Percentiles rank a stretch among this genome's conserved stretches.
phyloP scores from a whole-genome alignment of 75 land plant genomes.

The Chamaecyparis obtusa region DNA sequence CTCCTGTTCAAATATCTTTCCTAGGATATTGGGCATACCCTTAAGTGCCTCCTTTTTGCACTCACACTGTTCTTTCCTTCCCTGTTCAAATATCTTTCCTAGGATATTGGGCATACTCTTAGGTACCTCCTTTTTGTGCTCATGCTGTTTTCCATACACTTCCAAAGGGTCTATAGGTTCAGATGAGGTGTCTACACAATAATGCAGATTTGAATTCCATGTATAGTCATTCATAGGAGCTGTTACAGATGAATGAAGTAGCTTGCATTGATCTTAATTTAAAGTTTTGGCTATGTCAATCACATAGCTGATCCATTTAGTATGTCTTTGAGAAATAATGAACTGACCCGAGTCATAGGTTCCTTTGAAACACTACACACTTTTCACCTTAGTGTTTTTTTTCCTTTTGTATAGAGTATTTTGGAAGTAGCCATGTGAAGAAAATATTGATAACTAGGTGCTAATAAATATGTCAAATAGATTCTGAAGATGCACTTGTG shows the following conservation, averaged over 20 bases:
- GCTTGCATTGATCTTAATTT: neutral
- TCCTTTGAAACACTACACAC: neutral
- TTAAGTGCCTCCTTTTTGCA: no score
- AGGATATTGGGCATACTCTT: no score
- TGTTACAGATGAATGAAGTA: neutral
- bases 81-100: no score
- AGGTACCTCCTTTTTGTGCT: no score
- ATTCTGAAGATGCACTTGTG: neutral
- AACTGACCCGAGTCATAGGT: neutral
- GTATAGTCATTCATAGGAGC: neutral
- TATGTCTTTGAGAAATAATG: neutral
- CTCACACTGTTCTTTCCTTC: no score
- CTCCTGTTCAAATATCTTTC: no score
- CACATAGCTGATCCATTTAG: neutral
- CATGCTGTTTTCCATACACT: no score
- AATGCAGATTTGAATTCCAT: neutral
- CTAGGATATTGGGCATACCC: no score
- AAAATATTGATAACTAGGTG: neutral
- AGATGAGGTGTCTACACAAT: neutral
- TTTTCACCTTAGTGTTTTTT: no score
- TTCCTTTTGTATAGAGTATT: neutral
- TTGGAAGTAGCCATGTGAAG: neutral
- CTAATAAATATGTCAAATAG: neutral
- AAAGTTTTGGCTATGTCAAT: neutral
- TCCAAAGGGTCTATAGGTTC: no score